Percentiles rank a stretch among this genome's conserved stretches.
phyloP scores from a whole-genome alignment of 2,329 filamentous ascomycete genomes.

The Fusarium newnesense region DNA sequence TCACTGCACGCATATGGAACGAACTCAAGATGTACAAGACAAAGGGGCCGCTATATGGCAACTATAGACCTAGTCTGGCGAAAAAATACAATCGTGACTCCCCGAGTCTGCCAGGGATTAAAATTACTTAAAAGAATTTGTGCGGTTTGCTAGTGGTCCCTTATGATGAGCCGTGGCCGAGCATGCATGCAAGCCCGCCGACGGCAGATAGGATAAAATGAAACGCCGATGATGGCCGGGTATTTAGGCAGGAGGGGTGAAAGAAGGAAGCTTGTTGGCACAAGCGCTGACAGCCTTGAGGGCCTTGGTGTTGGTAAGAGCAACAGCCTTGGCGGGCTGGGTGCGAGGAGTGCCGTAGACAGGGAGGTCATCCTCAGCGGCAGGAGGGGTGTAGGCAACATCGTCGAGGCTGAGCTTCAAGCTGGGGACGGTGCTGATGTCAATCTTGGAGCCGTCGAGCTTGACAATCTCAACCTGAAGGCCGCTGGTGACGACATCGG shows the following conservation, averaged over 20 bases:
- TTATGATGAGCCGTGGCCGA: conserved; percentile 10
- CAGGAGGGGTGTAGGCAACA: conserved; percentile 44
- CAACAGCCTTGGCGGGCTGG: conserved; percentile 34
- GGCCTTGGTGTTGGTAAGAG: conserved; percentile 27
- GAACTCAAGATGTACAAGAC: not conserved
- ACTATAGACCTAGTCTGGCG: conserved; percentile 40
- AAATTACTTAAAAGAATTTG: conserved; percentile 39
- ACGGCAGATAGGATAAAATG: conserved; percentile 11
- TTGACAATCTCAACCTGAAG: conserved; percentile 50
- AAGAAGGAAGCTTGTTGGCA: conserved; percentile 31
- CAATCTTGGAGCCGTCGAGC: conserved; percentile 52
- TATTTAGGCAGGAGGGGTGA: conserved; percentile 31
- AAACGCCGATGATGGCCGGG: conserved; percentile 8
- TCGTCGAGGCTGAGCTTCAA: conserved; percentile 47
- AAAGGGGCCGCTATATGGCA: conserved; percentile 34
- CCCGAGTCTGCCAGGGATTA: conserved; percentile 37
- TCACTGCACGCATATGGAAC: not conserved
- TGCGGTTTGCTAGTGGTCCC: conserved; percentile 39
- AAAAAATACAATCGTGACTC: conserved; percentile 36
- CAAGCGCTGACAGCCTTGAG: conserved; percentile 36
- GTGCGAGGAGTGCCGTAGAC: conserved; percentile 33
- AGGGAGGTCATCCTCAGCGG: conserved; percentile 44
- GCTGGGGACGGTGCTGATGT: conserved; percentile 49
- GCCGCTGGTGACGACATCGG: conserved; percentile 41
- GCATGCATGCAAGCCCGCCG: not conserved